These are phyloP conservation scores for Dorcoceras hygrometricum DNA, from an alignment of 257 asterid species.

Conservation along the genomic window DNA sequence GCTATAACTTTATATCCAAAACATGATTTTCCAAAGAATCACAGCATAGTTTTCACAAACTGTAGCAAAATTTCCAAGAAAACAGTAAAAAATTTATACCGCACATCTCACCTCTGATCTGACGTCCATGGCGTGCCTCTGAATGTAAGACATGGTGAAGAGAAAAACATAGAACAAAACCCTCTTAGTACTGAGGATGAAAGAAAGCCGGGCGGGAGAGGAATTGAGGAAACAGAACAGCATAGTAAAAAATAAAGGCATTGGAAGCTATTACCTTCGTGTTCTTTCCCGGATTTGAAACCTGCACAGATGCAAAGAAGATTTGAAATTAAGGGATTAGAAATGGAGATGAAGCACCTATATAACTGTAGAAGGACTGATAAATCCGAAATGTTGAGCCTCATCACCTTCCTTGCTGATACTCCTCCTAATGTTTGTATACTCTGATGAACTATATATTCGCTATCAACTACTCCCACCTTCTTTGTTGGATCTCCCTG, in stretches of 20 bases:
- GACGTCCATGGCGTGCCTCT: slow-evolving; percentile 60
- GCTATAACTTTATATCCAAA: background rate
- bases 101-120: slow-evolving; percentile 68
- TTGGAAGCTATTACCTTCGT: slow-evolving; percentile 44
- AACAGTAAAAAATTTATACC: background rate
- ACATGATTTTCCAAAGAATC: background rate
- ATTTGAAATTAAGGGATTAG: background rate
- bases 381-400: background rate
- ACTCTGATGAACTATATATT: slow-evolving; percentile 91
- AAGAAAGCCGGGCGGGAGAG: background rate
- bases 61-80: background rate
- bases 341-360: background rate
- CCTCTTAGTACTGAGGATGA: background rate
- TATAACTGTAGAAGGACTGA: background rate
- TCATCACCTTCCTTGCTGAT: slow-evolving; percentile 56
- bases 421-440: slow-evolving; percentile 93
- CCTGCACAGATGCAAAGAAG: slow-evolving; percentile 36
- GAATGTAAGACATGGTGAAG: slow-evolving; percentile 8
- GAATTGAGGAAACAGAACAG: background rate
- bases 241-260: background rate
- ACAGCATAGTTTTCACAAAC: background rate
- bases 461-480: slow-evolving; percentile 95
- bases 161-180: background rate
- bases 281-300: slow-evolving; percentile 29
- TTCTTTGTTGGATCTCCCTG: slow-evolving; percentile 88